Evolutionary conservation across 345 rosid species (phyloP), one percentile per base, ranked within the genome.

Genomic region (Kernera saxatilis): DNA sequence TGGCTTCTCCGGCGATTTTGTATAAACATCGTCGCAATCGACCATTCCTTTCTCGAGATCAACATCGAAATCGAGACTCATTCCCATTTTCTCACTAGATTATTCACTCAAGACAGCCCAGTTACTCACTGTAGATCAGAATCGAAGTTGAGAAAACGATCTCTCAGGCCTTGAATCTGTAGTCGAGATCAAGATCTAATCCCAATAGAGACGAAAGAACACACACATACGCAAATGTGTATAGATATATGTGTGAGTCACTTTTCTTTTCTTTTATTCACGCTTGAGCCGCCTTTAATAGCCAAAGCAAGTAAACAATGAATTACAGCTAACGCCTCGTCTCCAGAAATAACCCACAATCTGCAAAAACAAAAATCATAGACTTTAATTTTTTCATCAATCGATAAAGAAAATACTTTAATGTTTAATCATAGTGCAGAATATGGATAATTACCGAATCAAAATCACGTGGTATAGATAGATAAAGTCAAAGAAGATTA

Each of bases 21-120:
- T 74, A 4, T 50, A 33, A 74, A 76, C 80, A 43, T 79, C 80
- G 41, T 59, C 77, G 71, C 62, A 70, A 75, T 67, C 71, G 2
- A 61, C 7, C n/a, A 67, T 50, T 45, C 95, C 96, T 61, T 72
- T 80, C 80, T 91, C 99, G 27, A 88, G 91, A 84, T 87, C 95
- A 70, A 84, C 80, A 26, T 82, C 88, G 36, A 82, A 69, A 69
- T 77, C 87, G 30, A 64, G 81, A 66, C 57, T 67, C 26, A 74
- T 71, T 53, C 66, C 80, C 55, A 71, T 75, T 29, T 23, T 71
- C 7, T 56, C 61, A 64, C 84, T 81, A 79, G 78, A 36, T 9
- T 51, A 39, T 67, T 10, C 53, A 39, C 64, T 15, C 51, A 50
- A 18, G 52, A 52, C 51, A 56, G 64, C 50, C 65, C 14, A 7